Conservation (phyloP, 768 basidiomycete genomes). For the Amanita subjunquillea region DNA sequence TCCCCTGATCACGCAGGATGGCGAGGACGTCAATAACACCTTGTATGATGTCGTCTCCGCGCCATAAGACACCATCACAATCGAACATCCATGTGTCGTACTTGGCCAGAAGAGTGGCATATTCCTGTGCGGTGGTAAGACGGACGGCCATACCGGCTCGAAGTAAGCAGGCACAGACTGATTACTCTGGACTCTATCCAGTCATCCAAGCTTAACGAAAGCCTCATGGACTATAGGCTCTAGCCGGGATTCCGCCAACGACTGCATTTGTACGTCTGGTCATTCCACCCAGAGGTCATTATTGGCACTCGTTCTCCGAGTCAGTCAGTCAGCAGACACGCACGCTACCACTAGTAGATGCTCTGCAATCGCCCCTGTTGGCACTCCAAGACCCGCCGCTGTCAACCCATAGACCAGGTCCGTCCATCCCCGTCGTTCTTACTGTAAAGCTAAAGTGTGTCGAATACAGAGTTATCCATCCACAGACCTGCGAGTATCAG, state of each 20-base stretch:
- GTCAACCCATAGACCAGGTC: background rate
- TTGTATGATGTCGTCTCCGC: conserved; percentile 69
- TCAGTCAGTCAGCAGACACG: too few relatives aligned
- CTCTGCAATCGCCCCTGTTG: background rate
- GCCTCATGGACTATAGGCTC: too few relatives aligned
- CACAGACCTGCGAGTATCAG: background rate
- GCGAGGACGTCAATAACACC: conserved; percentile 69
- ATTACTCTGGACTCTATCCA: background rate
- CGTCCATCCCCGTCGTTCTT: too few relatives aligned
- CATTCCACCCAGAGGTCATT: too few relatives aligned
- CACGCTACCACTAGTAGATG: background rate
- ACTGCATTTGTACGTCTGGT: too few relatives aligned
- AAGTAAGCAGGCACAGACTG: background rate
- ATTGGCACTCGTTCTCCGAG: too few relatives aligned
- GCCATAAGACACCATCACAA: conserved; percentile 94
- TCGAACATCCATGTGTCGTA: conserved; percentile 96
- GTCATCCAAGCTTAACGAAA: too few relatives aligned
- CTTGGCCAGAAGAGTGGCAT: conserved; percentile 39
- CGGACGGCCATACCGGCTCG: background rate
- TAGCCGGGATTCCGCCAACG: too few relatives aligned
- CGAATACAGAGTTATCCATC: too few relatives aligned
- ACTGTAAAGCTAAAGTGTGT: too few relatives aligned
- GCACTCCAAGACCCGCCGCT: background rate
- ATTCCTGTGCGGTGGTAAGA: conserved; percentile 22
- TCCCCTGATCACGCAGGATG: conserved; percentile 67